Evolutionary conservation across 257 asterid genomes (phyloP).

Genomic region (Penstemon davidsonii): DNA sequence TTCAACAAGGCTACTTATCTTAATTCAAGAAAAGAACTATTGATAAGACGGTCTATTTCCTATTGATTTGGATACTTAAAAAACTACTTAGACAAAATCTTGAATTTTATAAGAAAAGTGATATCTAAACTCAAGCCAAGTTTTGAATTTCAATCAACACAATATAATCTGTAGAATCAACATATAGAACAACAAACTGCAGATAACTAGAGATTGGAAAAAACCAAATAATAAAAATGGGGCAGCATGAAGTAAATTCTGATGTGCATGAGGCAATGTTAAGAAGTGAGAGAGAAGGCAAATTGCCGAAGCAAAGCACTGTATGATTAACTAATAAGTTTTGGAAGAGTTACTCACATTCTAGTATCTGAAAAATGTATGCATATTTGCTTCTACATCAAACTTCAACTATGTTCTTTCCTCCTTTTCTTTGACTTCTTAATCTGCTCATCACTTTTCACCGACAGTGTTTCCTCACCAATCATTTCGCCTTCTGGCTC

Average conservation of each 20-base stretch:
- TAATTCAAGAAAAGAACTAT: conserved; percentile 5
- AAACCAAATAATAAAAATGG: background rate
- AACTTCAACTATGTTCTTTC: conserved; percentile 36
- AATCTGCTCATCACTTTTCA: background rate
- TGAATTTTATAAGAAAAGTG: background rate
- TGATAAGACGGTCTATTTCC: background rate
- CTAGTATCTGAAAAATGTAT: conserved; percentile 5
- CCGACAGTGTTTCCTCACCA: background rate
- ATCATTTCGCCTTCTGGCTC: conserved; percentile 20
- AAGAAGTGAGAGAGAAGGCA: background rate
- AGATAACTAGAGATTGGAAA: background rate
- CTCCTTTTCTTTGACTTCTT: conserved; percentile 35
- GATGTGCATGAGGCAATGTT: background rate
- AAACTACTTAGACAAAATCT: conserved; percentile 2
- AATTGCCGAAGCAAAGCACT: background rate
- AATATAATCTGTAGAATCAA: background rate
- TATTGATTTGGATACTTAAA: background rate
- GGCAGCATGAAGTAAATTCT: background rate
- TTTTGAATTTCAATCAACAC: background rate
- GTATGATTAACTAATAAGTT: background rate
- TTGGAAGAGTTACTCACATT: conserved; percentile 23
- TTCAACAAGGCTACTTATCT: background rate
- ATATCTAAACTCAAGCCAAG: background rate
- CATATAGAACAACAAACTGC: background rate
- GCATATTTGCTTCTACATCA: background rate